These are phyloP conservation scores for Cicer arietinum DNA, from an alignment of 306 rosid genomes.

Conservation along the genomic window DNA sequence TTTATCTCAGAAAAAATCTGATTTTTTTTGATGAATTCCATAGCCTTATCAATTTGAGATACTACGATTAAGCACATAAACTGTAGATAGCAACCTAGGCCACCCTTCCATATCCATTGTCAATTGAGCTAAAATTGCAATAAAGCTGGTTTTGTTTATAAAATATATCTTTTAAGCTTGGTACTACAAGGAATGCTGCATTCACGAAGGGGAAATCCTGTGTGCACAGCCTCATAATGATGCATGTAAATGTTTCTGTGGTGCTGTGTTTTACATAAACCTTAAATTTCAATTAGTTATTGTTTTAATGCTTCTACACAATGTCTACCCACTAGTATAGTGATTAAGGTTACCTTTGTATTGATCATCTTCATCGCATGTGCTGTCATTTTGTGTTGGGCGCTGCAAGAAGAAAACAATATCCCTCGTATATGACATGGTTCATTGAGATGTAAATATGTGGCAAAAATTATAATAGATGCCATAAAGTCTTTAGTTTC, in stretches of 20 bases:
- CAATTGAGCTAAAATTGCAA: neutral
- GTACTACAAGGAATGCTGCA: neutral
- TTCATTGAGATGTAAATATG: constrained; percentile 1
- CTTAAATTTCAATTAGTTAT: constrained; percentile 2
- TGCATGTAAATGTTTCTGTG: constrained; percentile 32
- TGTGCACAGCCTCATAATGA: neutral
- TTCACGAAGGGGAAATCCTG: neutral
- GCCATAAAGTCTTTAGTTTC: constrained; percentile 7
- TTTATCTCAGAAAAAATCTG: constrained; percentile 7
- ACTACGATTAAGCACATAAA: neutral
- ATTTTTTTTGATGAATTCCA: neutral
- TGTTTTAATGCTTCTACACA: constrained; percentile 38
- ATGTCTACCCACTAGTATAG: constrained; percentile 21
- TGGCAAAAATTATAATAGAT: neutral
- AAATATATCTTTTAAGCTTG: neutral
- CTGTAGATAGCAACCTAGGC: neutral
- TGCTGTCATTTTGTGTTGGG: constrained; percentile 48
- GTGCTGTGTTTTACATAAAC: constrained; percentile 16
- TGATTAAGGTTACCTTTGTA: constrained; percentile 56
- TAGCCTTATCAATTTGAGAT: constrained; percentile 10
- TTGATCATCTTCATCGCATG: constrained; percentile 46
- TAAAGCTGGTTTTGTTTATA: neutral
- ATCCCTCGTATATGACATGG: constrained; percentile 36
- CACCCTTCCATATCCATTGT: neutral
- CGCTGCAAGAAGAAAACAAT: constrained; percentile 57